Evolutionary conservation across 129 eudicot species (phyloP), one percentile per base, ranked within the genome.

Genomic region (Helichrysum umbraculigerum): DNA sequence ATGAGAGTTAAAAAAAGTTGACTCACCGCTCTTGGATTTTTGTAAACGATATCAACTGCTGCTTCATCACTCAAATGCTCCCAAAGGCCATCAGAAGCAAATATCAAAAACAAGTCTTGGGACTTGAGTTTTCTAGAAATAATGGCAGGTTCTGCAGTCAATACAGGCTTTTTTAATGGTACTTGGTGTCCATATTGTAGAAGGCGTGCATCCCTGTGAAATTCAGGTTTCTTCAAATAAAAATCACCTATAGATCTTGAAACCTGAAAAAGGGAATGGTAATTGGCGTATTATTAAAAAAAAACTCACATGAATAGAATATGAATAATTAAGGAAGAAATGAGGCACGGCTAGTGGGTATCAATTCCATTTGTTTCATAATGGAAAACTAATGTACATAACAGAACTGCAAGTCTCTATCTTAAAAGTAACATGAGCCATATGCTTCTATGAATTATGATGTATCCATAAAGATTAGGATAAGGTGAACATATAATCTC

Each of bases 31-130:
- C 97, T 91, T 69, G 98, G 98, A 82, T 86, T 76, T 63, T 84
- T 91, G 39, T 78, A 89, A 16, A 94, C 97, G 14, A 94, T 94
- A 47, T 94, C 96, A 1, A 91, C 93, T 0, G 87, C 98, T 78
- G 44, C 85, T 74, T 94, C 91, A 66, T 94, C 97, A 70, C 88
- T 87, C 75, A 94, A 86, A 54, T 91, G 91, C 69, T 94, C 97
- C 98, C 98, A 94, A 34, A 94, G 96, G 51, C 98, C 98, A 78
- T 94, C 98, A 15, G 97, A 91, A 15, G 97, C 97, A 71, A 94
- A 94, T 79, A 94, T 94, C 62, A 94, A 37, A 74, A 94, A 94
- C 85, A 88, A 74, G 84, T 94, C 98, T 54, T 89, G 86, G 47
- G 93, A 84, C 67, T 67, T 82, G 29, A 94, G 86, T 86, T 87